Conservation (phyloP, 306 rosid species). For the Gillenia trifoliata region DNA sequence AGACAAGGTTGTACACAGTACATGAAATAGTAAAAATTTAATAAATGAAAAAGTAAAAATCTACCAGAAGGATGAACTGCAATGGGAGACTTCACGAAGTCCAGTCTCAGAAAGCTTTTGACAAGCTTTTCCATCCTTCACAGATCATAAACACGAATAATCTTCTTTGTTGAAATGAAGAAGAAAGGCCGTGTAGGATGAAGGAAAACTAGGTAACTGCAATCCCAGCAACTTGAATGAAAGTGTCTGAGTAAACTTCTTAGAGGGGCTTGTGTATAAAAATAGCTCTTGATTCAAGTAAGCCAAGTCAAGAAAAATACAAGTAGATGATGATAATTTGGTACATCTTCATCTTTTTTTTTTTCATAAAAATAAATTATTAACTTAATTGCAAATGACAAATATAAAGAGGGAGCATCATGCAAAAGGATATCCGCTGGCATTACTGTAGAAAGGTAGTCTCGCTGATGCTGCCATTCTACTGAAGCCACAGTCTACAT, state of each 20-base stretch:
- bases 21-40: not conserved
- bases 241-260: constrained; percentile 65
- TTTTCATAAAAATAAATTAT: not conserved
- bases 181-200: constrained; percentile 78
- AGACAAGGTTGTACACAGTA: not conserved
- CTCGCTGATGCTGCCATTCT: constrained; percentile 95
- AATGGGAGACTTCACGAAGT: constrained; percentile 77
- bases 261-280: constrained; percentile 74
- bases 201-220: constrained; percentile 75
- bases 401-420: not conserved
- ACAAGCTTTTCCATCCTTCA: constrained; percentile 56
- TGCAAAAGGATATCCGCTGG: constrained; percentile 86
- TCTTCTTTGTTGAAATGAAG: constrained; percentile 71
- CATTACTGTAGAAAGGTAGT: constrained; percentile 85
- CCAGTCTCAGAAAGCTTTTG: constrained; percentile 85
- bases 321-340: not conserved
- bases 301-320: constrained; percentile 58
- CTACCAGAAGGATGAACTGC: constrained; percentile 91
- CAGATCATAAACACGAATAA: constrained; percentile 70
- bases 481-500: constrained; percentile 76
- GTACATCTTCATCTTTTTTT: not conserved
- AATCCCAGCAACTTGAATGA: constrained; percentile 78
- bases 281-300: constrained; percentile 81
- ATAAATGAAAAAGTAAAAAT: constrained; percentile 3
- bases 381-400: not conserved